Conservation (phyloP, 2,329 filamentous ascomycete species). For the Zasmidium angulare region DNA sequence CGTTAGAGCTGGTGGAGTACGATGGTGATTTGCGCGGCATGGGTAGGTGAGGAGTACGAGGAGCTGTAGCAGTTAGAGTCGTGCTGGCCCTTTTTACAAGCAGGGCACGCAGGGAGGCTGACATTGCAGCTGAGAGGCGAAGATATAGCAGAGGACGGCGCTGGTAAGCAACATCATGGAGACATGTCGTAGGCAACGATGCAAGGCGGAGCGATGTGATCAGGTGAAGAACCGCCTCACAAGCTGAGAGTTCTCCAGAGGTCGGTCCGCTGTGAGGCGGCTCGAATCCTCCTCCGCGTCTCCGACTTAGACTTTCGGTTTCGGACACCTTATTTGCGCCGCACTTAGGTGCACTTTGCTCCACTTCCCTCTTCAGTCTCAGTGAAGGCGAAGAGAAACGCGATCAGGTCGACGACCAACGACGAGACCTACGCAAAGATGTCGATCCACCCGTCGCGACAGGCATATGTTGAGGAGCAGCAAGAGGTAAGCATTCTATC, state of each 20-base stretch:
- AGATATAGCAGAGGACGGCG: constrained; percentile 20
- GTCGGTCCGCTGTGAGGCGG: not conserved
- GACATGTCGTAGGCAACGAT: constrained; percentile 1
- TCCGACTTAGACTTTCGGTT: not conserved
- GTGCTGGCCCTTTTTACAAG: constrained; percentile 18
- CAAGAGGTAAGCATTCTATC: constrained; percentile 57
- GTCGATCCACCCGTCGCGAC: constrained; percentile 71
- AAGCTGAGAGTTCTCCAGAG: not conserved
- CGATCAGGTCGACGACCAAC: not conserved
- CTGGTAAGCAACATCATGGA: constrained; percentile 20
- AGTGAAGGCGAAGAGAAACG: not conserved
- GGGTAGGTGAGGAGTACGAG: constrained; percentile 5
- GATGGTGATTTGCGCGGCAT: constrained; percentile 6
- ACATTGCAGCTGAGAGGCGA: constrained; percentile 27
- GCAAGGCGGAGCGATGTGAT: not conserved
- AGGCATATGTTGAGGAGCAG: constrained; percentile 90
- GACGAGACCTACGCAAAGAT: constrained; percentile 7
- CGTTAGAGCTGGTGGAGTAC: constrained; percentile 8
- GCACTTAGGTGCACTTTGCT: not conserved
- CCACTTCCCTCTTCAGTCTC: not conserved
- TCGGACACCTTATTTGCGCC: constrained; percentile 1
- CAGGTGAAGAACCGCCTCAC: not conserved
- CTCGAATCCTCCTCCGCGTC: not conserved
- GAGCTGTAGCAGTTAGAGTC: constrained; percentile 23
- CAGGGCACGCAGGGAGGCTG: constrained; percentile 20